phyloP scores from a whole-genome alignment of 2,329 filamentous ascomycete genomes.

The Cercospora nicotianae region DNA sequence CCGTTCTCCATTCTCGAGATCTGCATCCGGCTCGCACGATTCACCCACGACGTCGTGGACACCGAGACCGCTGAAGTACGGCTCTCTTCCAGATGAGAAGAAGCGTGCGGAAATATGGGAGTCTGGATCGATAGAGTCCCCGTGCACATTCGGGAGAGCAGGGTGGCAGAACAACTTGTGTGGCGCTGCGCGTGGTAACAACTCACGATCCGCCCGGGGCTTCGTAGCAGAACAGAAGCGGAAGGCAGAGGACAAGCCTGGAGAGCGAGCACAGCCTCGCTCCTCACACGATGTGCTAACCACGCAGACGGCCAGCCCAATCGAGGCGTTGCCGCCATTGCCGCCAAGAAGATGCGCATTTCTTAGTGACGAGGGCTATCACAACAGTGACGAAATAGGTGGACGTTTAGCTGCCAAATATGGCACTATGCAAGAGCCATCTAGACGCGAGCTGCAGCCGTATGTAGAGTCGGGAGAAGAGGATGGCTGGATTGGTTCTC shows the following conservation, averaged over 20 bases:
- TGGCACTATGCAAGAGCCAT: conserved; percentile 26
- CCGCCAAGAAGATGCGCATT: conserved; percentile 12
- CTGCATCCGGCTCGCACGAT: conserved; percentile 5
- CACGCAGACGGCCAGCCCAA: not conserved
- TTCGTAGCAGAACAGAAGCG: not conserved
- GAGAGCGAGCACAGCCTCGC: not conserved
- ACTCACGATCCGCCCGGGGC: not conserved
- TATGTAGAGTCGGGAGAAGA: conserved; percentile 31
- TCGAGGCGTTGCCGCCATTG: conserved; percentile 10
- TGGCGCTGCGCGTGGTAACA: not conserved
- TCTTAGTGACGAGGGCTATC: not conserved
- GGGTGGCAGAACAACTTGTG: not conserved
- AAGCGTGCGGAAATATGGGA: conserved; percentile 20
- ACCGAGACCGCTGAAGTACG: conserved; percentile 18
- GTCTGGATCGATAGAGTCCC: not conserved
- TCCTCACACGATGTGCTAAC: not conserved
- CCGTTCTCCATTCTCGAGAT: conserved; percentile 22
- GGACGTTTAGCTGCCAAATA: conserved; percentile 16
- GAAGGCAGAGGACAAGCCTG: not conserved
- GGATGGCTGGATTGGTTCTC: conserved; percentile 6
- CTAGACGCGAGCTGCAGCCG: conserved; percentile 25
- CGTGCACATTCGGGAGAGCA: conserved; percentile 17
- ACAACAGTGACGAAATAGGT: not conserved
- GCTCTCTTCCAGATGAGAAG: conserved; percentile 19
- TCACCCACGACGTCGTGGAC: conserved; percentile 14